These are phyloP conservation scores for Chaetomiaceae sp. DNA, from an alignment of 2,329 filamentous ascomycete species.

Conservation along the genomic window DNA sequence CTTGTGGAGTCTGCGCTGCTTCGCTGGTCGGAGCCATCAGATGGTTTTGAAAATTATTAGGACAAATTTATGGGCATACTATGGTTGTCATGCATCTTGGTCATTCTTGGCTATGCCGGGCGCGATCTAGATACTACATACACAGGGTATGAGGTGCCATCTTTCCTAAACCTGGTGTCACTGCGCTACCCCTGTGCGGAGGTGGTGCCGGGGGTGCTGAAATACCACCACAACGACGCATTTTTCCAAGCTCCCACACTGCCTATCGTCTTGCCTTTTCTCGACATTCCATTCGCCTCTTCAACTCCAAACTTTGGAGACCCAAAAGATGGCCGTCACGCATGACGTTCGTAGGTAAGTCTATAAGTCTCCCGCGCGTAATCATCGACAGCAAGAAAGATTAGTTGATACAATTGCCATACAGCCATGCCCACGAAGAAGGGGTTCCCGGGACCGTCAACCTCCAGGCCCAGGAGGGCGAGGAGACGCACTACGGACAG, in stretches of 20 bases:
- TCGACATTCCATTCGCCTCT: no score
- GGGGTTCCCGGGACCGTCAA: conserved; percentile 55
- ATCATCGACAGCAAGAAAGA: no score
- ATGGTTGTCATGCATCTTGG: no score
- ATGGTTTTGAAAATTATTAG: background rate
- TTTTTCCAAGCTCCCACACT: no score
- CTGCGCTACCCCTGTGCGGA: no score
- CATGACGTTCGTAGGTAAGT: background rate
- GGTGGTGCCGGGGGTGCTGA: no score
- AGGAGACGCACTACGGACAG: conserved; percentile 53
- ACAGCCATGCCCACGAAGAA: conserved; percentile 52
- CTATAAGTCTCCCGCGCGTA: background rate
- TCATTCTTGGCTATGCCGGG: background rate
- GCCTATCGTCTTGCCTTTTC: no score
- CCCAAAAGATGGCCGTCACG: no score
- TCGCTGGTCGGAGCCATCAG: background rate
- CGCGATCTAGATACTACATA: background rate
- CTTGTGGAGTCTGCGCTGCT: background rate
- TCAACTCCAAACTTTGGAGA: no score
- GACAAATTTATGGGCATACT: background rate
- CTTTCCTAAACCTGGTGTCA: no score
- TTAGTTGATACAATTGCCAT: background rate
- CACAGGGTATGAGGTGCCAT: no score
- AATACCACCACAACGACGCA: no score
- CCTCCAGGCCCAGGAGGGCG: conserved; percentile 35